Base-by-base conservation (phyloP, 2,329 filamentous ascomycete species). In the Herpotrichia juniperi region DNA sequence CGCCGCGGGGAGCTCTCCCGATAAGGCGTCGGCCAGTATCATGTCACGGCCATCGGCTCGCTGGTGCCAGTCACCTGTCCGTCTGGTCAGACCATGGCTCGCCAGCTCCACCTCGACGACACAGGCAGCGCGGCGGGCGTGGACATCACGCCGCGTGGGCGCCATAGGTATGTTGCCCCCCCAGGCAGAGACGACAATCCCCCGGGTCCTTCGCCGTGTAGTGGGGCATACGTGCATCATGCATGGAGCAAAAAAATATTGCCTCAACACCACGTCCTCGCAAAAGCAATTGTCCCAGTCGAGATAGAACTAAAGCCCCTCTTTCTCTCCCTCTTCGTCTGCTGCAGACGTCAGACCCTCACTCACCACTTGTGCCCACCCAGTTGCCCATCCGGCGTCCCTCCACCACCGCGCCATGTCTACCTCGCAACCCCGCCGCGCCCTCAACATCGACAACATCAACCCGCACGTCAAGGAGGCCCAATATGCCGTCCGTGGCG, bases 401-500 rank as follows among this genome's bases (percentile, higher is more conserved):
- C 43, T 31, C 46, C 31, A 43, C 47, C 17, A 55, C 40, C 77
- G 78, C 62, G 76, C 68, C 62, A 78, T 83, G 76, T 74, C 79
- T 43, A 74, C 78, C 21, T 58, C 79, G 53, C 19, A 48, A 40
- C 61, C 64, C 45, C 61, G 57, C 53, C 64, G 61, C 43, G 78
- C 80, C 53, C 81, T 99, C 64, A 89, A 83, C 66, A 81, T 90
- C 68, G 82, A 91, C 76, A 96, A 94, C 80, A 96, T 99, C 82
- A 99, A 97, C 80, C 90, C 86, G 44, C 84, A 94, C 74, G 85
- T 97, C 61, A 87, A 87, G 72, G 85, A 87, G 56, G 94, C 94
- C 70, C 87, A 96, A 79, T 99, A 99, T 79, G 94, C 94, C 63
- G 94, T 99, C 50, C 91, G 94, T 66, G 94, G 94, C 70, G 94